Conservation (phyloP, 768 basidiomycete species). For the Tubosaeta sp. region DNA sequence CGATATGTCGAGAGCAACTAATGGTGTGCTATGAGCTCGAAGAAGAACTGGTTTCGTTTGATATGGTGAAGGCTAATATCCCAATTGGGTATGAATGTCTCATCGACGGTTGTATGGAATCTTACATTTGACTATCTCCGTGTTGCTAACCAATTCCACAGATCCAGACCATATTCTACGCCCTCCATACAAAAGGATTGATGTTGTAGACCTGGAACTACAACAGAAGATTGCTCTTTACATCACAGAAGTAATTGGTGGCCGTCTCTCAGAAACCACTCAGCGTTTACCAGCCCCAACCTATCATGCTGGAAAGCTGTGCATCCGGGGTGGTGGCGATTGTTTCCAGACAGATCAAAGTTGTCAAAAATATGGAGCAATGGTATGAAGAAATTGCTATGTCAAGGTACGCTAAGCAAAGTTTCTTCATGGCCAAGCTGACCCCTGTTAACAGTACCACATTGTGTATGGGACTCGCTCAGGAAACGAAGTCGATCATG, state of each 20-base stretch:
- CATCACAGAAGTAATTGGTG: not conserved
- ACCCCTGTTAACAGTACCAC: too few species aligned
- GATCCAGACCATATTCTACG: conserved; percentile 11
- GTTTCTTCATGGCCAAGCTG: too few species aligned
- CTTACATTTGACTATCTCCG: too few species aligned
- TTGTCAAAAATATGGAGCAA: not conserved
- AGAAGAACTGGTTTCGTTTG: too few species aligned
- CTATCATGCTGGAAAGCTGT: not conserved
- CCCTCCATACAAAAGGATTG: not conserved
- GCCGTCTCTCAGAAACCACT: not conserved
- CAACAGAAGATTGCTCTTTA: not conserved
- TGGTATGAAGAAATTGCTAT: not conserved
- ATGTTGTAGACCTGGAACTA: not conserved
- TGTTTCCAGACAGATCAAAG: not conserved
- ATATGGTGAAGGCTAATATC: too few species aligned
- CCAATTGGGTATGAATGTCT: conserved; percentile 1
- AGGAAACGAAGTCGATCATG: too few species aligned
- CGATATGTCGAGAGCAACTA: too few species aligned
- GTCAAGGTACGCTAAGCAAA: not conserved
- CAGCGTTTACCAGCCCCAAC: not conserved
- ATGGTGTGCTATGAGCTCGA: too few species aligned
- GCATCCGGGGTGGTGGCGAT: not conserved
- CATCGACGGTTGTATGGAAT: too few species aligned
- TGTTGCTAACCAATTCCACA: too few species aligned
- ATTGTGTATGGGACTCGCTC: too few species aligned